Conservation (phyloP, 306 rosid species). For the Glycine latifolia region DNA sequence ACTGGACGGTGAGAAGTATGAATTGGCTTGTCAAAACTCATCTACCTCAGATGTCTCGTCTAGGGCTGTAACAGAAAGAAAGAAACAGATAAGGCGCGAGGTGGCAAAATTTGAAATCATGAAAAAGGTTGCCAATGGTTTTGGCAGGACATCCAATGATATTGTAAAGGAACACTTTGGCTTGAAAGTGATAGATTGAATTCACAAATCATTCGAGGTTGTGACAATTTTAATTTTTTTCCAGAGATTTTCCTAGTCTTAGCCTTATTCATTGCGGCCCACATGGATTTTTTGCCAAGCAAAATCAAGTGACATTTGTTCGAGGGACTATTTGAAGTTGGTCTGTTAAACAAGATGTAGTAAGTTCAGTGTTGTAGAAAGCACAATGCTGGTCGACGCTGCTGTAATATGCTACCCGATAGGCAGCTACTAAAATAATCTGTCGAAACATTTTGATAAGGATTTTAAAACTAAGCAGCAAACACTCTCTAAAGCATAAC, state of each 20-base stretch:
- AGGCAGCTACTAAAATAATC: too few species aligned
- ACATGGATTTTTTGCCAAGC: constrained; percentile 3
- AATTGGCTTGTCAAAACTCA: too few species aligned
- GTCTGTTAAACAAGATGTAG: not conserved
- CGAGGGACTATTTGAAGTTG: not conserved
- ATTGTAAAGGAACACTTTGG: constrained; percentile 64
- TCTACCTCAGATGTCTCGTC: too few species aligned
- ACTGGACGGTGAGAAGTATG: too few species aligned
- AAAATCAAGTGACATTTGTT: not conserved
- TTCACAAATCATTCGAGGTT: not conserved
- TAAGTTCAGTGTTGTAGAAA: not conserved
- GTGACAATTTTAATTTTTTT: constrained; percentile 13
- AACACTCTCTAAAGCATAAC: not conserved
- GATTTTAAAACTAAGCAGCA: not conserved
- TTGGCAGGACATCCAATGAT: constrained; percentile 58
- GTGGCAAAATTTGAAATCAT: constrained; percentile 21
- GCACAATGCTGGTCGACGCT: not conserved
- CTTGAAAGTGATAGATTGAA: constrained; percentile 48
- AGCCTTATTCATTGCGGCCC: not conserved
- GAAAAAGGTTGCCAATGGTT: constrained; percentile 69
- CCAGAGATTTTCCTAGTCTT: not conserved
- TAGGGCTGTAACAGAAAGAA: too few species aligned
- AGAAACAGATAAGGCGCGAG: too few species aligned
- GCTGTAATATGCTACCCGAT: too few species aligned
- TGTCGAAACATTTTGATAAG: not conserved